Evolutionary conservation across 2,329 filamentous ascomycete species (phyloP), one percentile per base, ranked within the genome.

Genomic region (Aureobasidium sp.): DNA sequence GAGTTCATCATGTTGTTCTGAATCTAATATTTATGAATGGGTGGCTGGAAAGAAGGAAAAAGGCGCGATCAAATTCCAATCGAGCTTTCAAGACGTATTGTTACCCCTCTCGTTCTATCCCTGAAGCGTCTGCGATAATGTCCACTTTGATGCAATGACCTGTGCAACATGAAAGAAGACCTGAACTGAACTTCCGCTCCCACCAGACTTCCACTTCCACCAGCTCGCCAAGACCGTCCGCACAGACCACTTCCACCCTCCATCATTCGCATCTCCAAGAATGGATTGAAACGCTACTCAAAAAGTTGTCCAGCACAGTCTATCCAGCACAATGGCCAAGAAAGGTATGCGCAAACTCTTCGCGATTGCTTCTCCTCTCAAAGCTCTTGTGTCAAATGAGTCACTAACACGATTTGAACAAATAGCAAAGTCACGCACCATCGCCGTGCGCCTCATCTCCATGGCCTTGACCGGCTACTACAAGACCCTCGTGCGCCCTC

Each of bases 381-480:
- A 24, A 20, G 9, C 9, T 34, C 32, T 10, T 32, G 29, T 32
- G 1, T 47, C 44, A 6, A 44, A 20, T 29, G 2, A 3, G 3
- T 10, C 17, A 60, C 64, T 65, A 29, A 64, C 50, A 5, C 13
- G 8, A 26, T 24, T 27, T 4, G n/a, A 17, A 4, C 13, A 6
- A 27, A 64, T 74, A 95, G 91, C 82, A 65, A 97, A 97, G 82
- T 90, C 92, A 73, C 91, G 95, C 75, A 88, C 93, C 68, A 87
- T 99, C 74, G 85, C 90, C 73, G 93, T 97, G 75, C 92, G 94
- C 74, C 88, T 99, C 68, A 82, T 99, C 75, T 96, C 92, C 66
- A 99, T 99, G 94, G 94, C 94, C 74, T 88, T 96, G 88, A 99
- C 94, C 29, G 94, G 94, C 72, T 99, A 92, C 83, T 99, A 93